These are phyloP conservation scores for Stephanodiscus minutulus DNA, from an alignment of 108 stramenopile genomes.

Conservation along the genomic window DNA sequence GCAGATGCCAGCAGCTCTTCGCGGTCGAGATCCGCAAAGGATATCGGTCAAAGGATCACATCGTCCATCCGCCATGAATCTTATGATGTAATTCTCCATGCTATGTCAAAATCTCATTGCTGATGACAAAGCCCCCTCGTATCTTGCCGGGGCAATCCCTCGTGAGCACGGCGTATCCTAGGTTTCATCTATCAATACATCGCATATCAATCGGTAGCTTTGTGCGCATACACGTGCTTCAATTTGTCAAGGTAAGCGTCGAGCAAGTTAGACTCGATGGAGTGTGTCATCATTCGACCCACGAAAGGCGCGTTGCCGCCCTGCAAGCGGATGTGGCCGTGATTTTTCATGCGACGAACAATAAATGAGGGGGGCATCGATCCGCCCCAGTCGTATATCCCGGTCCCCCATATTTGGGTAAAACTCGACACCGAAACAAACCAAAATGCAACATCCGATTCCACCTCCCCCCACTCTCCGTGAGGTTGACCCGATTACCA, in stretches of 20 bases:
- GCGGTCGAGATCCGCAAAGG: too few species aligned
- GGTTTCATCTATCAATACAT: constrained; percentile 37
- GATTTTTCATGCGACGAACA: constrained; percentile 38
- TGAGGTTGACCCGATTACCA: constrained; percentile 3
- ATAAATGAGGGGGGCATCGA: constrained; percentile 61
- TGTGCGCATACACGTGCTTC: constrained; percentile 43
- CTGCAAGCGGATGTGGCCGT: constrained; percentile 70
- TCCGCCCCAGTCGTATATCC: constrained; percentile 72
- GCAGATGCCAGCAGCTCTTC: constrained; percentile 46
- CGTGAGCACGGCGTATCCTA: constrained; percentile 39
- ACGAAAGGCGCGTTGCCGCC: constrained; percentile 70
- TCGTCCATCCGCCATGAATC: constrained; percentile 54
- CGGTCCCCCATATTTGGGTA: constrained; percentile 75
- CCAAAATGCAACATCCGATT: constrained; percentile 67
- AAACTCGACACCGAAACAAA: constrained; percentile 74
- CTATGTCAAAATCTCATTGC: constrained; percentile 59
- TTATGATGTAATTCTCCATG: constrained; percentile 34
- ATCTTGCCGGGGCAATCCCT: constrained; percentile 9
- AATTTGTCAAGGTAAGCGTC: constrained; percentile 56
- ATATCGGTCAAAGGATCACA: constrained; percentile 52
- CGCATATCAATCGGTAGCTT: constrained; percentile 41
- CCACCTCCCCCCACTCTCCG: too few species aligned
- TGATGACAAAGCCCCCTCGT: constrained; percentile 69
- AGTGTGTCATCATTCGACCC: constrained; percentile 54
- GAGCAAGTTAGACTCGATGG: constrained; percentile 43